Evolutionary conservation across 2,329 filamentous ascomycete genomes (phyloP).

Genomic region (Penicillium oxalicum): DNA sequence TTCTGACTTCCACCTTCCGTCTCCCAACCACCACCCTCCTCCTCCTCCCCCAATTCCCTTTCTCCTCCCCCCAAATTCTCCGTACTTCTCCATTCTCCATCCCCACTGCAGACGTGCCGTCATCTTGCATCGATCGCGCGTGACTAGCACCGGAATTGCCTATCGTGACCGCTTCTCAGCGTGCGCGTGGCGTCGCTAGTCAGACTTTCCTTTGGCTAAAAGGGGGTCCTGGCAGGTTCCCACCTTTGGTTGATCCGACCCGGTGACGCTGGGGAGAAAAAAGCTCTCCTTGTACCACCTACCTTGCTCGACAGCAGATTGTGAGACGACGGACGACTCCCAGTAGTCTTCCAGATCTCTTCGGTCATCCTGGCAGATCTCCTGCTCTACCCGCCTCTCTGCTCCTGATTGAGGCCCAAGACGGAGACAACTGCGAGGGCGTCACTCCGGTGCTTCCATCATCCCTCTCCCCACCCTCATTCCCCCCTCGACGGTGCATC

Average conservation of each 20-base stretch:
- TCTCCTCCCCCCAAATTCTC: not conserved
- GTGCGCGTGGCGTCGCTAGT: constrained; percentile 12
- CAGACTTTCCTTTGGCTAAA: constrained; percentile 1
- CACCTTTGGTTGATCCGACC: not conserved
- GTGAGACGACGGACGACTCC: not conserved
- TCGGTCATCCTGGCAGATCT: too few relatives aligned
- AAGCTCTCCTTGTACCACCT: not conserved
- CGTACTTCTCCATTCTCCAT: not conserved
- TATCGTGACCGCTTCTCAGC: constrained; percentile 8
- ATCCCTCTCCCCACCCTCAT: not conserved
- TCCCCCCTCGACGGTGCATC: constrained; percentile 3
- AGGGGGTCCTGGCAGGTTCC: constrained; percentile 1
- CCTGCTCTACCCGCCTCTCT: too few relatives aligned
- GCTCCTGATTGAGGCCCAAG: too few relatives aligned
- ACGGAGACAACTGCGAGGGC: not conserved
- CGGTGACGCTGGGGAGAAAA: too few relatives aligned
- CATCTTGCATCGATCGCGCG: constrained; percentile 14
- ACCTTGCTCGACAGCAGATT: not conserved
- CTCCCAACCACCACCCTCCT: not conserved
- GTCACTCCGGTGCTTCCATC: not conserved
- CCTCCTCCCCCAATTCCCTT: not conserved
- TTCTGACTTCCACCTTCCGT: not conserved
- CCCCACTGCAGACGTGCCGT: constrained; percentile 3
- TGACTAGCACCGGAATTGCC: constrained; percentile 10
- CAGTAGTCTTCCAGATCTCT: too few relatives aligned